phyloP scores from a whole-genome alignment of 331 rosid genomes.

The Prunus yedoensis region DNA sequence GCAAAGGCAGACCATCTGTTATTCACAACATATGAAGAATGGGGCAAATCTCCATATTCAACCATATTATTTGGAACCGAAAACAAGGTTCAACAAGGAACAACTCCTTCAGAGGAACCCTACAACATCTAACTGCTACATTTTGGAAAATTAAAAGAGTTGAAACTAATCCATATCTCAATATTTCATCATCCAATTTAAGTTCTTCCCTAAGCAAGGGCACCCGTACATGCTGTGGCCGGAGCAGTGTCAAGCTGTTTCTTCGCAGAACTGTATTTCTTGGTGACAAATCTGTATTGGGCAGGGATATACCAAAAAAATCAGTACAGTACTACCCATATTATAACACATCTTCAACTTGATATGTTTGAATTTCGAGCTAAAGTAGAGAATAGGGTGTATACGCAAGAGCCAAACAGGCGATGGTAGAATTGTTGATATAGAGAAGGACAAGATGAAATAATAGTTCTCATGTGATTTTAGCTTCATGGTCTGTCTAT shows the following conservation, averaged over 20 bases:
- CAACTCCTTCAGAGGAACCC: background rate
- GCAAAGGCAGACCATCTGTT: background rate
- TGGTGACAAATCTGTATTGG: conserved; percentile 75
- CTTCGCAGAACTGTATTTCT: conserved; percentile 77
- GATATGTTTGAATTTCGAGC: background rate
- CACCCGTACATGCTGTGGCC: conserved; percentile 73
- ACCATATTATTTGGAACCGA: conserved; percentile 39
- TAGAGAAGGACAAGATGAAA: background rate
- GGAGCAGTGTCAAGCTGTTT: conserved; percentile 62
- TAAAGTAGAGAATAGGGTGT: background rate
- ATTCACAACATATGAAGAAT: conserved; percentile 5
- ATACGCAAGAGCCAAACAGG: background rate
- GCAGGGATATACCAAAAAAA: background rate
- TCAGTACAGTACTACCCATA: background rate
- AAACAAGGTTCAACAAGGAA: conserved; percentile 28
- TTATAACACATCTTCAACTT: conserved; percentile 2
- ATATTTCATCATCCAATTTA: conserved; percentile 12
- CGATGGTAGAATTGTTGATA: background rate
- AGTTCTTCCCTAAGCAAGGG: conserved; percentile 56
- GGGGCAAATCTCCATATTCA: conserved; percentile 25
- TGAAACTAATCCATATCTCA: conserved; percentile 28
- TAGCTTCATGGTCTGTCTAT: background rate
- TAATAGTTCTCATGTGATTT: background rate
- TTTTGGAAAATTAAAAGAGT: conserved; percentile 12
- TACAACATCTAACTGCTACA: conserved; percentile 26